phyloP scores from a whole-genome alignment of 345 rosid species.

The Anacardium occidentale region DNA sequence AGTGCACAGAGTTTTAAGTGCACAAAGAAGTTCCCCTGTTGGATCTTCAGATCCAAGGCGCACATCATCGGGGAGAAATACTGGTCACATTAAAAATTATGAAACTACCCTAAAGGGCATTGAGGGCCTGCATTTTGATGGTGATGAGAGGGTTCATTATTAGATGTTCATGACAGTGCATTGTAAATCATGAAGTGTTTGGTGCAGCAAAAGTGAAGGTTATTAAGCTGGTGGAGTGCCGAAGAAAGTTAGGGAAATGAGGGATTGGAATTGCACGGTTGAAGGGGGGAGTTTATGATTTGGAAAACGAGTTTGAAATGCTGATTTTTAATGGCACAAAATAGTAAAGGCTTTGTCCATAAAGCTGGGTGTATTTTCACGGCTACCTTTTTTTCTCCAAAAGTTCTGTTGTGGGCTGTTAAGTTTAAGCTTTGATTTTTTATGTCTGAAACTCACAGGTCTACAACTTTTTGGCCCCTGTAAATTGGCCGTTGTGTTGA shows the following conservation, averaged over 20 bases:
- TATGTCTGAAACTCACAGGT: slow-evolving; percentile 12
- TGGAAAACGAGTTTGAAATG: slow-evolving; percentile 7
- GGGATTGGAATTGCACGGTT: slow-evolving; percentile 11
- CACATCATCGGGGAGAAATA: slow-evolving; percentile 50
- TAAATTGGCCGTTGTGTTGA: slow-evolving; percentile 16
- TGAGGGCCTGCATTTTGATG: slow-evolving; percentile 56
- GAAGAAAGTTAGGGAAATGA: slow-evolving; percentile 11
- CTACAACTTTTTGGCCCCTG: slow-evolving; percentile 9
- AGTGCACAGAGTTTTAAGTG: slow-evolving; percentile 45
- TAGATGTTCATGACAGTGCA: slow-evolving; percentile 25
- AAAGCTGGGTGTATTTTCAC: neutral
- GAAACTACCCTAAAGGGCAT: slow-evolving; percentile 69
- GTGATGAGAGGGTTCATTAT: slow-evolving; percentile 49
- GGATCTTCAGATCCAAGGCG: slow-evolving; percentile 64
- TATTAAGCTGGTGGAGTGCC: slow-evolving; percentile 19
- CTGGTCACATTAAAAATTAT: slow-evolving; percentile 43
- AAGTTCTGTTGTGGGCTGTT: slow-evolving; percentile 18
- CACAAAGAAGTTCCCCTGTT: slow-evolving; percentile 52
- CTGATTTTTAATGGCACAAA: slow-evolving; percentile 5
- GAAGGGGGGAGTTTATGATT: neutral
- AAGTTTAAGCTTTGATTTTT: slow-evolving; percentile 2
- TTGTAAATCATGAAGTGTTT: slow-evolving; percentile 37
- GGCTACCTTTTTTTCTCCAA: neutral
- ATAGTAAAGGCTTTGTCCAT: slow-evolving; percentile 12
- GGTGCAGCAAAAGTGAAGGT: slow-evolving; percentile 17